Evolutionary conservation across 2,329 filamentous ascomycete species (phyloP), one percentile per base, ranked within the genome.

Genomic region (Scolecobasidium constrictum): DNA sequence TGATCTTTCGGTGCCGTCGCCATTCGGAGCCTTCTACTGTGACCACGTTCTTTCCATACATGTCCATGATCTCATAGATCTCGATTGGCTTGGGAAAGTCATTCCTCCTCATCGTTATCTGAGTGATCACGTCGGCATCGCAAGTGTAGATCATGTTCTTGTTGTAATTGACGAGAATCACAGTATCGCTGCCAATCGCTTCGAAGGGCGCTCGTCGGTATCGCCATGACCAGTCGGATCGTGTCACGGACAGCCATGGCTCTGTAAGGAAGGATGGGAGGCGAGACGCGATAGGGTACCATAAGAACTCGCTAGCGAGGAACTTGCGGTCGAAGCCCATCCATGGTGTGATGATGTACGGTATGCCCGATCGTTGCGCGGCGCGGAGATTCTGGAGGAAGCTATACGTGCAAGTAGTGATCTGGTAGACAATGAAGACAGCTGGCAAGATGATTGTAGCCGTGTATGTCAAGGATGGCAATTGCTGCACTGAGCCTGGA

Each of bases 41-140:
- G 17, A 88, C 61, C 2, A 88, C 71, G 55, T 85, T 90, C 44
- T 76, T 69, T 26, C 84, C 83, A 55, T 81, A 88, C 17, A 82
- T 64, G 37, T 77, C 69, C 21, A 84, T 62, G 12, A 74, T 64
- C 15, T 57, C 58, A 52, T 84, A 84, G 42, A 73, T 61, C 45
- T 73, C 60, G 12, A 74, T 70, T 5, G 77, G 75, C 61, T 86
- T 85, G 35, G 79, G 80, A 53, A 88, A 88, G 47, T 78, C 73
- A 51, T 83, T 81, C 35, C 82, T 71, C 37, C 79, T 68, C 3
- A 70, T 66, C 1, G 77, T 76, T 42, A 90, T 72, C 55, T 84
- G 78, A 44, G 69, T 69, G 43, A 84, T 75, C 15, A 71, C 74
- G 46, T 81, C 78, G 13, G 83, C 72, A 56, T 80, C 77, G 34